Percentiles rank a stretch among this genome's conserved stretches.
phyloP scores from a whole-genome alignment of 2,329 filamentous ascomycete species.

The Dichotomopilus funicola region DNA sequence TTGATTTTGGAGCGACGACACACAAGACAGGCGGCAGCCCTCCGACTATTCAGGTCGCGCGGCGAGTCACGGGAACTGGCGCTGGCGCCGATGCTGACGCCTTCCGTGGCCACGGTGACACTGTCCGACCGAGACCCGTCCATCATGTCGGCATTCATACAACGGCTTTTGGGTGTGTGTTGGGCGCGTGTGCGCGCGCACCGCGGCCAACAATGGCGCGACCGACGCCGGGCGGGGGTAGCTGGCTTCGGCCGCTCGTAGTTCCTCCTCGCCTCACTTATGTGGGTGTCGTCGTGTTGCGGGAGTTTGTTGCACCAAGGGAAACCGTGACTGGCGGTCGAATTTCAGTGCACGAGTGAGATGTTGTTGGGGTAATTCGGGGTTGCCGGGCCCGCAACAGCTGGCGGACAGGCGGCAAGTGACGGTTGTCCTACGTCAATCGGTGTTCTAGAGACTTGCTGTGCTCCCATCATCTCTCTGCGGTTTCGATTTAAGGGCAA shows the following conservation, averaged over 20 bases:
- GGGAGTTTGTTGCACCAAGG: constrained; percentile 2
- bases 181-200: background rate
- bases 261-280: constrained; percentile 5
- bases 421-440: background rate
- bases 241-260: constrained; percentile 3
- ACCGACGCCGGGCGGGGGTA: background rate
- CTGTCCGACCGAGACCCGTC: constrained; percentile 14
- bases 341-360: background rate
- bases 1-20: constrained; percentile 64
- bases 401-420: background rate
- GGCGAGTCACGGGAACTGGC: constrained; percentile 12
- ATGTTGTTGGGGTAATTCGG: constrained; percentile 4
- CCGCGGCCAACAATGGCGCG: background rate
- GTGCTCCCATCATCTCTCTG: background rate
- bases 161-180: too few relatives aligned
- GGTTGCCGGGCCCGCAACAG: background rate
- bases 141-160: constrained; percentile 15
- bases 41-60: constrained; percentile 22
- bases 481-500: background rate
- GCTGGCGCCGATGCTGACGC: background rate
- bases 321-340: background rate
- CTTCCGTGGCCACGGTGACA: constrained; percentile 8
- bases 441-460: background rate
- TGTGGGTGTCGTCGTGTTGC: constrained; percentile 4
- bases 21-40: constrained; percentile 25